Percentiles rank a stretch among this genome's conserved stretches.
Evolutionary conservation across 306 rosid genomes (phyloP).

Genomic region (Cicer yamashitae): DNA sequence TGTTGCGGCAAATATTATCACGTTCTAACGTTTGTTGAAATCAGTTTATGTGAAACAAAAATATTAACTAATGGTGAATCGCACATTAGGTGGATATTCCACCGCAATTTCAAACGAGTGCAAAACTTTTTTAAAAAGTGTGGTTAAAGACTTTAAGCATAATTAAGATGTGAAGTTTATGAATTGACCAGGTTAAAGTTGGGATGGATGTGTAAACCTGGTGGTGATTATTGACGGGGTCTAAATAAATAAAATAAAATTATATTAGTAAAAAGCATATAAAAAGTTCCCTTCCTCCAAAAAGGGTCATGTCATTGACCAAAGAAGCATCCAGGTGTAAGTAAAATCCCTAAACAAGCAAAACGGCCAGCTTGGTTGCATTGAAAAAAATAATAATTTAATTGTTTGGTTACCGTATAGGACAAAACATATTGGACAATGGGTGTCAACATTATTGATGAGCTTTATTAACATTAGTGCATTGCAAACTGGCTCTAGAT

Average conservation of each 20-base stretch:
- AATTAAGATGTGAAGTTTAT: conserved; percentile 12
- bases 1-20: too few species aligned
- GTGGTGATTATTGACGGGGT: not conserved
- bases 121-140: too few species aligned
- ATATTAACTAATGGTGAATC: too few species aligned
- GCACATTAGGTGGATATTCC: too few species aligned
- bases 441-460: conserved; percentile 47
- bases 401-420: conserved; percentile 30
- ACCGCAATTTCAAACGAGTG: too few species aligned
- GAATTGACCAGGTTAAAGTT: conserved; percentile 28
- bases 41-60: too few species aligned
- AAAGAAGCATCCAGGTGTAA: conserved; percentile 27
- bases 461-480: conserved; percentile 44
- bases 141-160: conserved; percentile 11
- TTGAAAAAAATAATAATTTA: not conserved
- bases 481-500: conserved; percentile 49
- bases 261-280: not conserved
- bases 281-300: conserved; percentile 2
- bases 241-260: not conserved
- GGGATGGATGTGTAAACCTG: conserved; percentile 10
- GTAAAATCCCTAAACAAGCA: conserved; percentile 36
- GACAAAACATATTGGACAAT: conserved; percentile 48
- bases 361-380: conserved; percentile 24
- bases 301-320: conserved; percentile 42
- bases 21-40: too few species aligned